These are phyloP conservation scores for Epichloe festucae DNA, from an alignment of 2,329 filamentous ascomycete genomes.

Conservation along the genomic window DNA sequence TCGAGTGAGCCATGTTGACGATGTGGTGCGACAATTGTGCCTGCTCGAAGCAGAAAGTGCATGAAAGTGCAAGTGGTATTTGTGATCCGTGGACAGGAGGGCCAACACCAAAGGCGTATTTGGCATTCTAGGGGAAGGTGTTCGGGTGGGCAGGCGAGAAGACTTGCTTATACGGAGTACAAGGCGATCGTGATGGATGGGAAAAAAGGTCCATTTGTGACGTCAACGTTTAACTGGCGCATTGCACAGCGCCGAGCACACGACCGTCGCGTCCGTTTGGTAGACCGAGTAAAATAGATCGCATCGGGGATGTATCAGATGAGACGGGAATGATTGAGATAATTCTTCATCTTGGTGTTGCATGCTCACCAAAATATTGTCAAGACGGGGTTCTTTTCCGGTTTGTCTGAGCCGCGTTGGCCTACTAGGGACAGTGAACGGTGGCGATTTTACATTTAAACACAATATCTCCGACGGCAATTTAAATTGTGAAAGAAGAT, in stretches of 20 bases:
- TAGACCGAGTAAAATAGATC: no score
- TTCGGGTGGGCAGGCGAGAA: background rate
- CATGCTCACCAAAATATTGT: no score
- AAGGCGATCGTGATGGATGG: background rate
- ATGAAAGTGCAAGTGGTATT: background rate
- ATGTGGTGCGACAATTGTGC: background rate
- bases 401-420: no score
- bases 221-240: conserved; percentile 1
- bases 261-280: background rate
- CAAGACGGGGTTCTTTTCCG: no score
- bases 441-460: no score
- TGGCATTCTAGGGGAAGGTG: background rate
- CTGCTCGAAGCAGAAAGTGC: background rate
- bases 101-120: background rate
- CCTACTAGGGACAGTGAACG: no score
- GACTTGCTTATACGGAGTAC: background rate
- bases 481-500: no score
- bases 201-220: background rate
- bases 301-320: background rate
- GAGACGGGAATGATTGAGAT: no score
- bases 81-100: background rate
- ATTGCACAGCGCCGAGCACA: background rate
- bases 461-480: no score
- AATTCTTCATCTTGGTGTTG: no score
- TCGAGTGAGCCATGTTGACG: conserved; percentile 3